Evolutionary conservation across 1,284 basidiomycete genomes (phyloP).

Genomic region (Papiliotrema laurentii): DNA sequence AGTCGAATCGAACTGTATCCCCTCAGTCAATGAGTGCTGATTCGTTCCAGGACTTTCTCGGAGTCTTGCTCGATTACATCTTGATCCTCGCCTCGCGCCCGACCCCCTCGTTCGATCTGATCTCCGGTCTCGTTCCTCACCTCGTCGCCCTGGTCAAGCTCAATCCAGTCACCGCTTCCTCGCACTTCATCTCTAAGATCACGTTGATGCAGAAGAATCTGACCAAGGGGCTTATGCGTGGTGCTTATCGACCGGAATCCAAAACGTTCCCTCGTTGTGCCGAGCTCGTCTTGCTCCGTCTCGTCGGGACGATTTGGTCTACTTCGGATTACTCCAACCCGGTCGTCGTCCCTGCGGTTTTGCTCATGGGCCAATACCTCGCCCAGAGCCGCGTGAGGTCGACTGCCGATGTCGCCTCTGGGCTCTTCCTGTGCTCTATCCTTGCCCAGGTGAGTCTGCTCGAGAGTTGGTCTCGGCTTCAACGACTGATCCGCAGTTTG

Average conservation of each 20-base stretch:
- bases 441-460: slow-evolving; percentile 53
- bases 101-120: slow-evolving; percentile 54
- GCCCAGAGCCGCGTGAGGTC: slow-evolving; percentile 74
- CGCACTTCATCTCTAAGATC: slow-evolving; percentile 77
- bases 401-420: slow-evolving; percentile 70
- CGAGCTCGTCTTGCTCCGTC: slow-evolving; percentile 75
- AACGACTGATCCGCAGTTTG: slow-evolving; percentile 57
- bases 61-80: slow-evolving; percentile 86
- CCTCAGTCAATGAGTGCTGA: slow-evolving; percentile 2
- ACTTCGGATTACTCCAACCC: slow-evolving; percentile 91
- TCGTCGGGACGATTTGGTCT: slow-evolving; percentile 81
- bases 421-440: slow-evolving; percentile 82
- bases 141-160: slow-evolving; percentile 71
- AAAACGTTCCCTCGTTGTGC: slow-evolving; percentile 84
- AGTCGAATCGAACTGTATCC: slow-evolving; percentile 17
- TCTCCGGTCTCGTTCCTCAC: slow-evolving; percentile 74
- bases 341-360: slow-evolving; percentile 76
- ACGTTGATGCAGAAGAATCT: slow-evolving; percentile 93
- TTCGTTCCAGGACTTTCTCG: slow-evolving; percentile 63
- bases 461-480: background rate
- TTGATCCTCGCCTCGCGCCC: slow-evolving; percentile 69
- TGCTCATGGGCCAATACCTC: slow-evolving; percentile 90
- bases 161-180: slow-evolving; percentile 75
- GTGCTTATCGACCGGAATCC: slow-evolving; percentile 59
- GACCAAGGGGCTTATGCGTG: slow-evolving; percentile 72